Evolutionary conservation across 2,329 filamentous ascomycete genomes (phyloP), one percentile per base, ranked within the genome.

Genomic region (Cytospora piceae): DNA sequence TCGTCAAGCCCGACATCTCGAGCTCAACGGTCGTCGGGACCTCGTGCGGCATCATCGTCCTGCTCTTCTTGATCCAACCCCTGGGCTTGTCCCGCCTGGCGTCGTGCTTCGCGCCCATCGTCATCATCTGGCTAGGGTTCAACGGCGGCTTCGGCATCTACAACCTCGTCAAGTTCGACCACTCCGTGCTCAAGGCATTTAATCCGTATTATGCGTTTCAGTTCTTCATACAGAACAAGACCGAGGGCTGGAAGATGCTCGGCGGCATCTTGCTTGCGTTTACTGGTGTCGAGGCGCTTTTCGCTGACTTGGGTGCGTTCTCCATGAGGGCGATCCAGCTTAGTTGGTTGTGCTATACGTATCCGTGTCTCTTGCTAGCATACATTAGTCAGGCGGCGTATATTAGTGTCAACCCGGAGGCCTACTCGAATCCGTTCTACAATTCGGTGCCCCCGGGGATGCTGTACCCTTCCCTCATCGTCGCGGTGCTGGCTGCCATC

Each of bases 271-370:
- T 93, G 1, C 82, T 93, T 11, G 84, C 87, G 2, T 93, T 93
- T 71, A 93, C 90, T 6, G 90, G 87, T 17, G 88, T 91, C 22
- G 90, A 93, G 73, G 89, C 90, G 1, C 80, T 93, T 1, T 93
- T 92, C 71, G 90, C 90, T 1, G 90, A 93, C 70, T 79, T 93
- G 14, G 90, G 90, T 39, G 90, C 90, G 22, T 93, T 93, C 74
- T 85, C 83, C 72, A 82, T 85, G 72, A 77, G 83, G 59, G 89
- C 90, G 0, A 86, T 93, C 58, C 90, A 91, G 71, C 80, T 93
- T 15, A 89, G 85, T 57, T 93, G 90, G 90, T 77, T 92, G 3
- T 80, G 81, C 58, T 88, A 86, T 71, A 83, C 85, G 2, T 90
- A 87, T 67, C 90, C 90, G 0, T 91, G 88, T 70, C 79, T 82